Base-by-base conservation (phyloP, 2,329 filamentous ascomycete genomes). In the Ambrosiella cleistominuta region DNA sequence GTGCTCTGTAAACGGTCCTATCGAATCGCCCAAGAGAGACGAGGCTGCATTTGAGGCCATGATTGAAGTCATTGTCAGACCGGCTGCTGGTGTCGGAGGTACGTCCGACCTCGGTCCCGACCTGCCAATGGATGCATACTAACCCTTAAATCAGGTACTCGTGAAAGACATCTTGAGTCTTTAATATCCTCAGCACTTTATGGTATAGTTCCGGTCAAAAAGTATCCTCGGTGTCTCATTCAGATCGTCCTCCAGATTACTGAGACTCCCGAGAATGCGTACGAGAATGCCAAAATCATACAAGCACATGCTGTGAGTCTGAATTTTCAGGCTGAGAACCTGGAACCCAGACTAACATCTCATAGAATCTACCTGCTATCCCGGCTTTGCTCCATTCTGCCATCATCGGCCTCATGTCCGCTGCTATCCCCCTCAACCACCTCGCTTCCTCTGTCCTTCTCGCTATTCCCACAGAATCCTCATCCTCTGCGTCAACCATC, bases 1-100 rank as follows among this genome's bases (percentile, higher is more conserved):
- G 57, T 86, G 85, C 58, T 84, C 88, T 12, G 88, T 95, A 63
- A 97, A 95, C 70, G 93, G 91, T 0, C 93, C 93, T 13, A 81
- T 97, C 64, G 93, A 98, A 72, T 88, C 91, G 13, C 12, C 39
- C 13, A 81, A 90, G 65, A 82, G 88, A 65, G 91, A 98, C 67
- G 88, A 97, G 69, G 81, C 93, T 63, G 86, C 93, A 7, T 90
- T 95, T 70, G 89, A 96, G 72, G 88, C 91, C 36, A 81, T 85
- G 54, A 76, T 98, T 63, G 93, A 97, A 70, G 87, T 98, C 60
- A 82, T 91, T 67, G 80, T 98, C 63, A 82, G 93, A 68, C 91
- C 91, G 54, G 84, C 86, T 40, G 82, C 85, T 62, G 90, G 90
- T 13, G 83, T 93, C 51, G 88, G 86, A 74, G 85, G 89, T 83